phyloP scores from a whole-genome alignment of 2,329 filamentous ascomycete genomes.

The Triangularia verruculosa region DNA sequence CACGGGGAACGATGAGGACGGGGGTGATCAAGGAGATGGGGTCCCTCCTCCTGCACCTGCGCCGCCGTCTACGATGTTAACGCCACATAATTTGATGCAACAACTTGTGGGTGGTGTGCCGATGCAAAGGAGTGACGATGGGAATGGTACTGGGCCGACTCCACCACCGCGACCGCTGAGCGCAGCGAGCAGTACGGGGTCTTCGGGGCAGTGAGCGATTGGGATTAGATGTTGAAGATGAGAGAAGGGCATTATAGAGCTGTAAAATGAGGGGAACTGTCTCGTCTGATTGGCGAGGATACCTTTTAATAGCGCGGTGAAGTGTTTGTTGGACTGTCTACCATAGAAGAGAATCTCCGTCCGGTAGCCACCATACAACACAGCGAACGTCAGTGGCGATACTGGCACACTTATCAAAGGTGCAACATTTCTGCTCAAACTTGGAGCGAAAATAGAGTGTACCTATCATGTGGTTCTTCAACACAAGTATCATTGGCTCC shows the following conservation, averaged over 20 bases:
- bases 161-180: conserved; percentile 41
- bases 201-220: conserved; percentile 28
- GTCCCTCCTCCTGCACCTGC: conserved; percentile 19
- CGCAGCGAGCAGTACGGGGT: conserved; percentile 39
- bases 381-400: too few species aligned
- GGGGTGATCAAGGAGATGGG: conserved; percentile 16
- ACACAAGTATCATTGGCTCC: too few species aligned
- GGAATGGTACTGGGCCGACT: conserved; percentile 27
- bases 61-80: conserved; percentile 19
- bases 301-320: neutral
- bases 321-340: neutral
- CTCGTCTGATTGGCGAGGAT: neutral
- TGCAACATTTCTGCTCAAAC: too few species aligned
- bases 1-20: conserved; percentile 3
- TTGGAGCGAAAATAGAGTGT: too few species aligned
- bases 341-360: neutral
- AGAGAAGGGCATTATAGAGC: neutral
- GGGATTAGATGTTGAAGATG: neutral
- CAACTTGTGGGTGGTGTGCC: conserved; percentile 36
- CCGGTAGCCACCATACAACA: too few species aligned
- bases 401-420: too few species aligned
- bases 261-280: neutral
- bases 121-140: conserved; percentile 40
- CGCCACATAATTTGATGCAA: conserved; percentile 21
- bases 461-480: too few species aligned